A percentile compares a stretch with the other conserved stretches of the same genome.
Conservation (phyloP, 805 yeast species). For the Kregervanrija pseudodelftensis region DNA sequence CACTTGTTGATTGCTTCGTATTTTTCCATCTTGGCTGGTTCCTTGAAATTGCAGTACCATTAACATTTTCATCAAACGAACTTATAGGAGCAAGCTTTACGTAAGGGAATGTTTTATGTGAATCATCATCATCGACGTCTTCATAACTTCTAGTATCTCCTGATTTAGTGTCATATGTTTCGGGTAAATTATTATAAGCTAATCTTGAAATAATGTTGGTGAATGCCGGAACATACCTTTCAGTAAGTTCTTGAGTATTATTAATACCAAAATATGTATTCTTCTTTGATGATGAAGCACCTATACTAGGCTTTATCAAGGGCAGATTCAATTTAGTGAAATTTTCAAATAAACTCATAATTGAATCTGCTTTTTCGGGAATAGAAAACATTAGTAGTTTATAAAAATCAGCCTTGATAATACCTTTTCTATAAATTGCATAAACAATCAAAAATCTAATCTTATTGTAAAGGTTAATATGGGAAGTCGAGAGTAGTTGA, state of each 20-base stretch:
- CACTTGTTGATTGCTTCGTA: slow-evolving; percentile 14
- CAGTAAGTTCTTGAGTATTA: slow-evolving; percentile 18
- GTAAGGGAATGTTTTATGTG: slow-evolving; percentile 48
- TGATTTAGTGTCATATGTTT: slow-evolving; percentile 15
- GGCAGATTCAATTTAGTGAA: slow-evolving; percentile 35
- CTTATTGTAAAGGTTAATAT: slow-evolving; percentile 53
- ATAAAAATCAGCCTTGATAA: slow-evolving; percentile 62
- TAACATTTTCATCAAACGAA: slow-evolving; percentile 11
- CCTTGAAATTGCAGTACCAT: slow-evolving; percentile 11
- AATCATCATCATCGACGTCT: slow-evolving; percentile 25
- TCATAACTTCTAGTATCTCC: slow-evolving; percentile 7
- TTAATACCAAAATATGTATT: slow-evolving; percentile 46
- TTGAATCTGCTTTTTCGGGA: slow-evolving; percentile 26
- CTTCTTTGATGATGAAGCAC: slow-evolving; percentile 39
- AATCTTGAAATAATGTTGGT: slow-evolving; percentile 21
- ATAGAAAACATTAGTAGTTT: slow-evolving; percentile 56
- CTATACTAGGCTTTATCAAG: slow-evolving; percentile 31
- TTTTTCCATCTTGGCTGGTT: slow-evolving; percentile 27
- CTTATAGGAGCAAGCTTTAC: slow-evolving; percentile 28
- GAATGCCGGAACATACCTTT: slow-evolving; percentile 21
- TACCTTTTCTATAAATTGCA: slow-evolving; percentile 75
- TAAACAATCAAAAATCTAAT: slow-evolving; percentile 69
- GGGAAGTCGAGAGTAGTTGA: slow-evolving; percentile 39
- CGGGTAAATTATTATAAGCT: slow-evolving; percentile 22
- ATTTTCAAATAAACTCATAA: slow-evolving; percentile 50